Evolutionary conservation across 2,329 filamentous ascomycete species (phyloP), one percentile per base, ranked within the genome.

Genomic region (Fragosphaeria purpurea): DNA sequence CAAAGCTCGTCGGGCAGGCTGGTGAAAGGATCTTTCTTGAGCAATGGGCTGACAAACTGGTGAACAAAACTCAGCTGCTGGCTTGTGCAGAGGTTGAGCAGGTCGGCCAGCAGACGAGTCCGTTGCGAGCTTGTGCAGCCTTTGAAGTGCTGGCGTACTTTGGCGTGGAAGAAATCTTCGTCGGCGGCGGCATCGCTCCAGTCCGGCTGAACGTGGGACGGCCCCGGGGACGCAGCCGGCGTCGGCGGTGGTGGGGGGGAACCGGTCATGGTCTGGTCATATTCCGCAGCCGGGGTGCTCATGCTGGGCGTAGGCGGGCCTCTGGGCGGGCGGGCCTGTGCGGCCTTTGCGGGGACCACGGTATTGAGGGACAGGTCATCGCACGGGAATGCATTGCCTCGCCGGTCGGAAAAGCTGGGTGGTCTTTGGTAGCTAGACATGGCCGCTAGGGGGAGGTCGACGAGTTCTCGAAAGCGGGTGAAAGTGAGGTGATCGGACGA

Each of bases 1-100:
- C 91, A 97, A 42, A 98, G 72, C 68, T 98, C 93, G 62, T 95
- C 90, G 0, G 93, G 93, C 49, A 98, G 76, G 52, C 85, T 86
- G 47, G 85, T 88, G 62, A 98, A 97, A 0, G 93, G 93, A 64
- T 98, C 93, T 66, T 96, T 95, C 69, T 96, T 96, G 56, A 98
- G 70, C 55, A 94, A 72, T 33, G 93, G 93, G 65, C 88, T 91
- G 59, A 98, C 91, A 67, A 95, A 95, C 65, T 94, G 88, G 59
- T 94, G 88, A 22, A 98, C 90, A 64, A 96, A 97, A 67, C 89
- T 95, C 58, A 98, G 75, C 66, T 95, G 86, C 62, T 94, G 89
- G 60, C 88, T 96, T 59, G 94, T 94, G 71, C 93, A 98, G 59
- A 95, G 79, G 62, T 95, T 95, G 57, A 98, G 73, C 51, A 98